Conservation (phyloP, 2,329 filamentous ascomycete genomes). For the Helminthosporium solani region DNA sequence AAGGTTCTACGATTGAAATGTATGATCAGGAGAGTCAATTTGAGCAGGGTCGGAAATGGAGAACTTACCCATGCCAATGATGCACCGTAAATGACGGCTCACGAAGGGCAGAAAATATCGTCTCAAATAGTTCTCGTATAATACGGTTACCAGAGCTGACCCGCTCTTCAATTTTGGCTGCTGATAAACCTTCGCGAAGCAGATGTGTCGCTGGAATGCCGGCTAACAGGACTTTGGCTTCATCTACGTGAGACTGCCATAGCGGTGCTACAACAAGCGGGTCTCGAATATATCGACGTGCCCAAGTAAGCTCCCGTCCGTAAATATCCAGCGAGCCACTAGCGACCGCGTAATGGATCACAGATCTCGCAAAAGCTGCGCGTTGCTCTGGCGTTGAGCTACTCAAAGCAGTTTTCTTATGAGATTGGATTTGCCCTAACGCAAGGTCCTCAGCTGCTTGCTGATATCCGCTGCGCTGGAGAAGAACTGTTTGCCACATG, state of each 20-base stretch:
- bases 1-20: conserved; percentile 13
- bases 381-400: conserved; percentile 31
- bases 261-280: conserved; percentile 28
- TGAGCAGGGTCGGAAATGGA: no score
- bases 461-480: conserved; percentile 7
- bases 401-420: conserved; percentile 21
- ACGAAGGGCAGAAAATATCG: conserved; percentile 23
- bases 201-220: conserved; percentile 12
- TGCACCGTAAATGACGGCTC: conserved; percentile 35
- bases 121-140: conserved; percentile 31
- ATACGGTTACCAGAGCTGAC: conserved; percentile 33
- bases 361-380: conserved; percentile 29
- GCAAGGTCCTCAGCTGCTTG: conserved; percentile 17
- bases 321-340: conserved; percentile 36
- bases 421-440: conserved; percentile 12
- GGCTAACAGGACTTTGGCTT: conserved; percentile 27
- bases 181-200: not conserved
- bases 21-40: not conserved
- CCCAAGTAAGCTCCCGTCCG: conserved; percentile 37
- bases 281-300: conserved; percentile 42
- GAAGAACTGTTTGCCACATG: conserved; percentile 16
- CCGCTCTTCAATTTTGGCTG: conserved; percentile 10
- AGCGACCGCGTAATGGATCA: conserved; percentile 31
- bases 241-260: conserved; percentile 20
- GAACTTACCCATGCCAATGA: conserved; percentile 23